These are phyloP conservation scores for Cyberlindnera xishuangbannaensis DNA, from an alignment of 805 yeast species.

Conservation along the genomic window DNA sequence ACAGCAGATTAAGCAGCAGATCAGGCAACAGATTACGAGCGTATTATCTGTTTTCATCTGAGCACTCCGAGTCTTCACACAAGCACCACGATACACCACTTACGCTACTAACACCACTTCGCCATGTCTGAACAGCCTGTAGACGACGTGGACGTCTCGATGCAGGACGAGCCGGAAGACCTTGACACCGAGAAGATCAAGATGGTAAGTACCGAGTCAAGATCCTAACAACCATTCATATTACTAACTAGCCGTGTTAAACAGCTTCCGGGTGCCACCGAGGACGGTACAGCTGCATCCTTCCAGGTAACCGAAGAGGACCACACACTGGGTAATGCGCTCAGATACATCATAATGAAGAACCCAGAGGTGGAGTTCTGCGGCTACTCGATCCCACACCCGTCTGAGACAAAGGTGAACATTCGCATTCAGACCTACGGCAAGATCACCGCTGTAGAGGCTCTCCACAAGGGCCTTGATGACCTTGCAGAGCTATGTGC, in stretches of 20 bases:
- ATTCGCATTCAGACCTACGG: constrained; percentile 93
- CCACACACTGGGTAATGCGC: constrained; percentile 92
- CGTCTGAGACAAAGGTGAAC: constrained; percentile 86
- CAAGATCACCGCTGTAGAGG: constrained; percentile 80
- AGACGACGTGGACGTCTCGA: constrained; percentile 26
- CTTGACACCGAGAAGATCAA: constrained; percentile 24
- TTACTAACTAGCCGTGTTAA: constrained; percentile 1
- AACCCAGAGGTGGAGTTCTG: constrained; percentile 98
- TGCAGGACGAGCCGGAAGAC: constrained; percentile 23
- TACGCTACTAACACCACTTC: too few relatives aligned
- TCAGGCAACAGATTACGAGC: too few relatives aligned
- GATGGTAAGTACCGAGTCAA: constrained; percentile 10
- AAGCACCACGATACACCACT: too few relatives aligned
- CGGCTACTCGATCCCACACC: constrained; percentile 98
- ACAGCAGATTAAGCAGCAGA: too few relatives aligned
- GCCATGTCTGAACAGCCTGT: too few relatives aligned
- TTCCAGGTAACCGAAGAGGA: constrained; percentile 92
- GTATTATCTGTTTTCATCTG: too few relatives aligned
- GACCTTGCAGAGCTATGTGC: constrained; percentile 79
- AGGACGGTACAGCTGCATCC: constrained; percentile 92
- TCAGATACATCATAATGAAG: constrained; percentile 92
- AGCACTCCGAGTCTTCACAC: too few relatives aligned
- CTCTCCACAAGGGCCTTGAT: constrained; percentile 84
- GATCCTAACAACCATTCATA: too few relatives aligned
- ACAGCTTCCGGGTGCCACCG: constrained; percentile 75